Evolutionary conservation across 78 protist genomes (phyloP).

Genomic region (Dictyostelium capitatum): DNA sequence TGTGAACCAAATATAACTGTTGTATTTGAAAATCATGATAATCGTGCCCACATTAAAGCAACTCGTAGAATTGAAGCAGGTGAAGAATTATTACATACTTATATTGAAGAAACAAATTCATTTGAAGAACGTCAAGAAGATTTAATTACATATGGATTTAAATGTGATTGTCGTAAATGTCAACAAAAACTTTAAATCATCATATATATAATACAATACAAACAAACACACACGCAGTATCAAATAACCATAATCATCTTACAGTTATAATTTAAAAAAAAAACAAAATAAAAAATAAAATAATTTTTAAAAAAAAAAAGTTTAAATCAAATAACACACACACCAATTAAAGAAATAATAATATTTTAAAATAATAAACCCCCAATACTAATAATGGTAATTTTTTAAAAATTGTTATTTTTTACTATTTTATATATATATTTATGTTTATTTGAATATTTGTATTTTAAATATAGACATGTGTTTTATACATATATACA

Average conservation of each 20-base stretch:
- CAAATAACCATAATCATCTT: not conserved
- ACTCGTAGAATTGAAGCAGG: slow-evolving; percentile 45
- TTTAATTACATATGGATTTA: slow-evolving; percentile 73
- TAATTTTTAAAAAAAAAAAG: not conserved
- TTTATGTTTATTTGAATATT: too few species aligned
- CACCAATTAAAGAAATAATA: too few species aligned
- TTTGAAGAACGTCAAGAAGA: slow-evolving; percentile 61
- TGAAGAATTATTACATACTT: slow-evolving; percentile 72
- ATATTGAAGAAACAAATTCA: slow-evolving; percentile 64
- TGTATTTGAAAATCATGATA: slow-evolving; percentile 10
- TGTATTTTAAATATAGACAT: too few species aligned
- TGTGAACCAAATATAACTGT: slow-evolving; percentile 75
- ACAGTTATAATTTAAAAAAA: not conserved
- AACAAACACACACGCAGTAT: not conserved
- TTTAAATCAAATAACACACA: too few species aligned
- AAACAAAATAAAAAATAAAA: not conserved
- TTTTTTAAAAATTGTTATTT: too few species aligned
- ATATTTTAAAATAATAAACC: too few species aligned
- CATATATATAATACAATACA: too few species aligned
- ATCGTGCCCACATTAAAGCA: slow-evolving; percentile 68
- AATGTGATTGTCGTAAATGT: slow-evolving; percentile 73
- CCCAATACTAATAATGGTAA: too few species aligned
- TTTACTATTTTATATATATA: too few species aligned
- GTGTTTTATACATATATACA: too few species aligned
- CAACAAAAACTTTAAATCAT: not conserved